Conservation (phyloP, 2,329 filamentous ascomycete species). For the Botrytis pseudocinerea region DNA sequence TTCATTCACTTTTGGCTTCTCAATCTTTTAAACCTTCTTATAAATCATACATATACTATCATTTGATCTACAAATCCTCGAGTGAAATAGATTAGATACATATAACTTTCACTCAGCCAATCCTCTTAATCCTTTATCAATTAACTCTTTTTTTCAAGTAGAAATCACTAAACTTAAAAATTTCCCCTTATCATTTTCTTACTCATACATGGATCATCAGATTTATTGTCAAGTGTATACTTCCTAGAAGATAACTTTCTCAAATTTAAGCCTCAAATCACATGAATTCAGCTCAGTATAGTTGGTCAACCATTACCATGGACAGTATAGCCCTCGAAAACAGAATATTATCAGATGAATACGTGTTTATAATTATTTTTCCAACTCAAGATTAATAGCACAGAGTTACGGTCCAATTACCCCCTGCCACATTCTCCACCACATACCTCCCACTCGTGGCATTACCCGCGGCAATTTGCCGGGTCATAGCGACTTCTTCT, state of each 20-base stretch:
- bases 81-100: too few relatives aligned
- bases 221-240: too few relatives aligned
- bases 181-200: too few relatives aligned
- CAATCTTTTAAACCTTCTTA: too few relatives aligned
- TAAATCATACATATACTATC: too few relatives aligned
- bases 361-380: not conserved
- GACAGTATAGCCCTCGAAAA: not conserved
- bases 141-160: too few relatives aligned
- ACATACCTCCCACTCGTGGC: not conserved
- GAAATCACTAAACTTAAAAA: too few relatives aligned
- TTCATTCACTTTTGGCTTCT: too few relatives aligned
- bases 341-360: not conserved
- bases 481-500: not conserved
- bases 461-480: not conserved
- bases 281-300: not conserved
- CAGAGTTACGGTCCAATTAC: constrained; percentile 5
- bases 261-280: not conserved
- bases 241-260: not conserved
- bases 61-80: too few relatives aligned
- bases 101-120: too few relatives aligned
- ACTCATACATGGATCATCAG: not conserved
- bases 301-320: not conserved
- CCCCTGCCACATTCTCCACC: not conserved
- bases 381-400: not conserved
- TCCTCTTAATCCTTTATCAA: too few relatives aligned